Evolutionary conservation across 2,329 filamentous ascomycete species (phyloP).

Genomic region (Cladorrhinum sp.): DNA sequence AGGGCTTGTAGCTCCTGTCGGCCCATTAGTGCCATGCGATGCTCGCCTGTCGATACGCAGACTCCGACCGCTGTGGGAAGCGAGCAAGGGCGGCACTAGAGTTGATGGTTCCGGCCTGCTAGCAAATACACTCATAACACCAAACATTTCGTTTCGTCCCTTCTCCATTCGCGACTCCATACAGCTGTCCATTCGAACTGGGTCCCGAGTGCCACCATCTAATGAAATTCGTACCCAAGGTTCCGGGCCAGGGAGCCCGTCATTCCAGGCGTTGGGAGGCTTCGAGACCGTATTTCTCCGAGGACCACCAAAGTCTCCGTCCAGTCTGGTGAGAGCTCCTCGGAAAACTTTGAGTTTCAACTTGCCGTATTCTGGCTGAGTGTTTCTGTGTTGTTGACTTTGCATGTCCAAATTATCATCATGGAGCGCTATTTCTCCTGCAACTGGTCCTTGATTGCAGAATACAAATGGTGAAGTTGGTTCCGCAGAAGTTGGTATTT

Average conservation of each 20-base stretch:
- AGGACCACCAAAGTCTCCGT: constrained; percentile 3
- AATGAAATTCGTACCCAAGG: background rate
- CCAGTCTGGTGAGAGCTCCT: constrained; percentile 19
- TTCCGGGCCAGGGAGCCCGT: background rate
- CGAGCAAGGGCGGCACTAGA: constrained; percentile 4
- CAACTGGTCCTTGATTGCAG: background rate
- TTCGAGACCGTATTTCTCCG: background rate
- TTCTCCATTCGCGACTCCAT: background rate
- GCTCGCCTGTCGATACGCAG: background rate
- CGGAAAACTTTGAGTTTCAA: constrained; percentile 23
- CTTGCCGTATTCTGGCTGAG: constrained; percentile 4
- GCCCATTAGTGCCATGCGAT: background rate
- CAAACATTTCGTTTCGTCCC: background rate
- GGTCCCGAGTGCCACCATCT: background rate
- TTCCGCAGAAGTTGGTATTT: background rate
- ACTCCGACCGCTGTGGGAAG: background rate
- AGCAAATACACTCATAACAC: constrained; percentile 7
- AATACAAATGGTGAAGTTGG: background rate
- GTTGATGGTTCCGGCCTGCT: constrained; percentile 1
- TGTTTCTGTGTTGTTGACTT: background rate
- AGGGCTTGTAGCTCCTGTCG: background rate
- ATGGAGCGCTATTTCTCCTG: background rate
- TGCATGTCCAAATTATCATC: background rate
- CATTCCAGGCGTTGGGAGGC: background rate
- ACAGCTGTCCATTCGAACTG: constrained; percentile 1